phyloP scores from a whole-genome alignment of 2,329 filamentous ascomycete genomes.

The Cytospora leucostoma region DNA sequence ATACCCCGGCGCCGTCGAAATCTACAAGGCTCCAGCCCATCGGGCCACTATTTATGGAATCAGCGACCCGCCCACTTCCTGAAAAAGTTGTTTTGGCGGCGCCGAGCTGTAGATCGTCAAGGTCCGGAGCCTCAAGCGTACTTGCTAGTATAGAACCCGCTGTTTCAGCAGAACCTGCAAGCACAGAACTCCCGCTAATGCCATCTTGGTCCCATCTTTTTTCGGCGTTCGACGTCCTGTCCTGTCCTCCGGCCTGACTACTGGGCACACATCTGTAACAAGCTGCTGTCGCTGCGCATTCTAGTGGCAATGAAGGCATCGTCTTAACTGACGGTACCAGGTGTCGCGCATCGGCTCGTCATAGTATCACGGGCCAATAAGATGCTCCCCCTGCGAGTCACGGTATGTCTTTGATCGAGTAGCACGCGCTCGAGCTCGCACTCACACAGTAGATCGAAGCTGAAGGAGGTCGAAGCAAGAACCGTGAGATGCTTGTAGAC shows the following conservation, averaged over 20 bases:
- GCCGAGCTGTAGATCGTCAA: not conserved
- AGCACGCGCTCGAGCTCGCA: conserved; percentile 4
- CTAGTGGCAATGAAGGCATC: not conserved
- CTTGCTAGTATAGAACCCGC: not conserved
- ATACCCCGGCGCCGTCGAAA: conserved; percentile 17
- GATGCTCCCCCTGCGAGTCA: not conserved
- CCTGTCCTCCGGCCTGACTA: not conserved
- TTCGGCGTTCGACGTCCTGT: not conserved
- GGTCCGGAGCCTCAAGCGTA: not conserved
- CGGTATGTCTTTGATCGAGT: conserved; percentile 25
- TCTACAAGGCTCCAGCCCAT: conserved; percentile 12
- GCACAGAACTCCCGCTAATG: not conserved
- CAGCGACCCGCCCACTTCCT: not conserved
- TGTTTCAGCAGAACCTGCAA: not conserved
- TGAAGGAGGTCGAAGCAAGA: not conserved
- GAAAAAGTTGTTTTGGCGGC: not conserved
- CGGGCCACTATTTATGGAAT: conserved; percentile 15
- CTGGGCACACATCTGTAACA: not conserved
- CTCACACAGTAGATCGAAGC: conserved; percentile 8
- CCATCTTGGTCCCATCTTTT: not conserved
- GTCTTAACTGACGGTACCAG: not conserved
- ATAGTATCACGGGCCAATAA: not conserved
- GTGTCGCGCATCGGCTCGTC: not conserved
- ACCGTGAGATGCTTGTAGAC: not conserved
- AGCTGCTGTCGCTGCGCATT: not conserved